Evolutionary conservation across 140 eudicot species (phyloP).

Genomic region (Flaveria floridana): DNA sequence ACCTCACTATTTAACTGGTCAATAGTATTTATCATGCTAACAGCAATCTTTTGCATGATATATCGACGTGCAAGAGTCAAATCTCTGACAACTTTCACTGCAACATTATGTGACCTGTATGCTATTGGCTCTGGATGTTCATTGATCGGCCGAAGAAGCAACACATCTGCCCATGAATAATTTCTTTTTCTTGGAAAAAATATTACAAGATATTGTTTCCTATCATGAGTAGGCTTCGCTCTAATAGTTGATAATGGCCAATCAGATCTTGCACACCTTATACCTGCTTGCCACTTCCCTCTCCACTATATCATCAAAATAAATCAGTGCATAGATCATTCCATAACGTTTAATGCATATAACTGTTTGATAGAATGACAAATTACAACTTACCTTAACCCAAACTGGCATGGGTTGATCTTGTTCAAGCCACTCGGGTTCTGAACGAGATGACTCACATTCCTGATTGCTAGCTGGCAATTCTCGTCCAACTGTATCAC

Average conservation of each 20-base stretch:
- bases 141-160: conserved; percentile 78
- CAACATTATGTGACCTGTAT: conserved; percentile 70
- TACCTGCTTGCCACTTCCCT: conserved; percentile 97
- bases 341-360: background rate
- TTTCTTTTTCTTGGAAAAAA: conserved; percentile 81
- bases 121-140: conserved; percentile 89
- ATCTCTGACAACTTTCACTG: conserved; percentile 75
- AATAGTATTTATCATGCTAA: conserved; percentile 71
- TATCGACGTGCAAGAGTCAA: conserved; percentile 77
- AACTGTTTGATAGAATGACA: background rate
- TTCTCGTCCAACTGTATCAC: conserved; percentile 46
- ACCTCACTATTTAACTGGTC: conserved; percentile 80
- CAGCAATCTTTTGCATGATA: conserved; percentile 79
- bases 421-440: conserved; percentile 55
- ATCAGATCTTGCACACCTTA: conserved; percentile 81
- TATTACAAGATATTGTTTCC: conserved; percentile 87
- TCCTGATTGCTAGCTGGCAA: conserved; percentile 54
- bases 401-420: conserved; percentile 86
- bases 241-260: conserved; percentile 84
- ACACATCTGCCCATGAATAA: conserved; percentile 91
- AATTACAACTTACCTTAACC: conserved; percentile 68
- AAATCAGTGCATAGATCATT: background rate
- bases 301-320: conserved; percentile 63
- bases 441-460: conserved; percentile 42
- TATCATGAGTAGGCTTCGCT: conserved; percentile 93